Base-by-base conservation (phyloP, 768 basidiomycete species). In the Pleurotus pulmonarius region DNA sequence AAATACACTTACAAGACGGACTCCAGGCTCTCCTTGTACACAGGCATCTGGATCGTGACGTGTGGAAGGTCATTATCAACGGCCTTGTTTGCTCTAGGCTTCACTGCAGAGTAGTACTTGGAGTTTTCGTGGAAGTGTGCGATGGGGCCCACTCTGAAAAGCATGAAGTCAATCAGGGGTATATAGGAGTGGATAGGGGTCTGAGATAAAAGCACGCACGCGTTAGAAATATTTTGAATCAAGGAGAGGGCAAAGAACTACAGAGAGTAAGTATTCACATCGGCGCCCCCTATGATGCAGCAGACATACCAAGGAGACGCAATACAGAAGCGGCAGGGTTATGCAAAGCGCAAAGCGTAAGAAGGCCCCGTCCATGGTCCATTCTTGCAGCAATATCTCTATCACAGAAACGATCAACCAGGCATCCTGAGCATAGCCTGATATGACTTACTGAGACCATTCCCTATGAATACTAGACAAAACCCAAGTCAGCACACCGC, bases 221-320 rank as follows among this genome's bases (percentile, higher is more conserved):
- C 78, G 80, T 88, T 89, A 46, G 78, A 76, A 45, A 90, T 55
- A 64, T 89, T 89, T 49, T 81, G 75, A 37, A 90, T 63, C 37
- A 91, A 83, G 66, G 90, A 88, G n/a, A 86, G 73, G 5, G 82
- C 75, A 66, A 92, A 91, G 70, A 92, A 92, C 87, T 88, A 62
- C 5, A 46, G 18, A n/a, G 13, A 5, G 9, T 12, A 29, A 9
- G 8, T 43, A 20, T 20, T 3, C 20, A 20, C 20, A 20, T n/a
- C n/a, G n/a, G n/a, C n/a, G n/a, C n/a, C n/a, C n/a, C n/a, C n/a
- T n/a, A n/a, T n/a, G n/a, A n/a, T n/a, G n/a, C n/a, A n/a, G n/a
- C n/a, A n/a, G n/a, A 70, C 75, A 8, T 54, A 80, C 77, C 58
- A 92, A 72, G 3, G 87, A 87, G 29, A 94, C 80, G 62, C 88